Conservation (phyloP, 768 basidiomycete species). For the Austroboletus festivus region DNA sequence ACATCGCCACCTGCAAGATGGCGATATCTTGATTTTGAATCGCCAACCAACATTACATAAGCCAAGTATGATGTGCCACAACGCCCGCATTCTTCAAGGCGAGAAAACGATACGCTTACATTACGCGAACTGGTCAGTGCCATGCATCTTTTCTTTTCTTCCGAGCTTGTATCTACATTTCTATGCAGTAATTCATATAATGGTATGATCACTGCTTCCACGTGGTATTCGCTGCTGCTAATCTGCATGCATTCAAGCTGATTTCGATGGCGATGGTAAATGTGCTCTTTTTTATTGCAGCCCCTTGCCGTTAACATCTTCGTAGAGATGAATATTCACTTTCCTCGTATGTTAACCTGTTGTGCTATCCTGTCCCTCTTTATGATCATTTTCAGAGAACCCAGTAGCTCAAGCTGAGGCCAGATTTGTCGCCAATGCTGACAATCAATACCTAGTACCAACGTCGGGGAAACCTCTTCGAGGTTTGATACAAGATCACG, state of each 20-base stretch:
- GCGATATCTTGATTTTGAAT: constrained; percentile 93
- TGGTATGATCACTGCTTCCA: constrained; percentile 46
- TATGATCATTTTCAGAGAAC: constrained; percentile 59
- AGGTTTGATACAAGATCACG: constrained; percentile 97
- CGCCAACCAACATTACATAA: constrained; percentile 98
- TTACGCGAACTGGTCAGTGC: constrained; percentile 92
- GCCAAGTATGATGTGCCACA: constrained; percentile 99
- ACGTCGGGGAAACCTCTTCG: constrained; percentile 97
- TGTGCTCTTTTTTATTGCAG: constrained; percentile 5
- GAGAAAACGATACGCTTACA: constrained; percentile 99
- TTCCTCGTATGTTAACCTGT: constrained; percentile 70
- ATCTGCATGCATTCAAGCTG: constrained; percentile 45
- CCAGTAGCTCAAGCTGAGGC: constrained; percentile 94
- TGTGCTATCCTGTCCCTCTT: neutral
- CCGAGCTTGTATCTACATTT: constrained; percentile 11
- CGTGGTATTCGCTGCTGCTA: constrained; percentile 3
- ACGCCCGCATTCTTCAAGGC: constrained; percentile 84
- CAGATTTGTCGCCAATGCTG: constrained; percentile 91
- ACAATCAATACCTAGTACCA: constrained; percentile 98
- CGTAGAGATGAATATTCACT: constrained; percentile 99
- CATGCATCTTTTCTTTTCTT: constrained; percentile 1
- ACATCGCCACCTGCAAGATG: constrained; percentile 89
- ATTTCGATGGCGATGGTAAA: constrained; percentile 90
- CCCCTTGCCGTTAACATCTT: constrained; percentile 3
- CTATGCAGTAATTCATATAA: constrained; percentile 89